A percentile compares a stretch with the other conserved stretches of the same genome.
phyloP scores from a whole-genome alignment of 148 eudicot genomes.

The Linanthus parryae region DNA sequence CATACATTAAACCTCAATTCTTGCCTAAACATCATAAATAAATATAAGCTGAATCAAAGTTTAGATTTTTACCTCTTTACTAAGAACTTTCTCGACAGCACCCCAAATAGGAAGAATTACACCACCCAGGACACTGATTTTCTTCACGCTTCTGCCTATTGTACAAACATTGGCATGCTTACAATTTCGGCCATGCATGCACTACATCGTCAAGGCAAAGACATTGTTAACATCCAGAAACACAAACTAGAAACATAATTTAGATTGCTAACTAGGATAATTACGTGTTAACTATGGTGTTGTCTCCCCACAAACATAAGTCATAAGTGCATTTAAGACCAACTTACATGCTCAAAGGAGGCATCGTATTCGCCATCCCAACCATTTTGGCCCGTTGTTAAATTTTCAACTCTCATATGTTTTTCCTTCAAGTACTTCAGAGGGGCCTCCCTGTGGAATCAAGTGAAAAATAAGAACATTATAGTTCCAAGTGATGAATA shows the following conservation, averaged over 20 bases:
- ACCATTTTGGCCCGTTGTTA: constrained; percentile 75
- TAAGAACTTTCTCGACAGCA: constrained; percentile 78
- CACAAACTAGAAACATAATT: too few species aligned
- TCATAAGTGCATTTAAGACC: too few species aligned
- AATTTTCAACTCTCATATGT: constrained; percentile 62
- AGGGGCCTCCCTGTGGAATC: constrained; percentile 99
- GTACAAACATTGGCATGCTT: constrained; percentile 82
- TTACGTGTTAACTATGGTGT: too few species aligned
- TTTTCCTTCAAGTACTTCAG: constrained; percentile 69
- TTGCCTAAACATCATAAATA: too few species aligned
- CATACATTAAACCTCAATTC: too few species aligned
- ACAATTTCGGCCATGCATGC: constrained; percentile 99
- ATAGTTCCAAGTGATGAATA: too few species aligned
- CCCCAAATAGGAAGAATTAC: constrained; percentile 95
- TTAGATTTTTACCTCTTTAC: constrained; percentile 95
- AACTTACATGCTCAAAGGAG: constrained; percentile 87
- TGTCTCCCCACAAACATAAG: too few species aligned
- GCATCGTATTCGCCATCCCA: constrained; percentile 94
- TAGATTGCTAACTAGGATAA: too few species aligned
- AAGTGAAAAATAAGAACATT: too few species aligned
- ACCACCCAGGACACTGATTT: constrained; percentile 92
- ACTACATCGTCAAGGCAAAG: constrained; percentile 41
- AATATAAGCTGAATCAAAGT: too few species aligned
- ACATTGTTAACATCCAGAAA: not conserved
- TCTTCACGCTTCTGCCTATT: constrained; percentile 85